phyloP scores from a whole-genome alignment of 352 stramenopile species.

The Phytophthora boehmeriae region DNA sequence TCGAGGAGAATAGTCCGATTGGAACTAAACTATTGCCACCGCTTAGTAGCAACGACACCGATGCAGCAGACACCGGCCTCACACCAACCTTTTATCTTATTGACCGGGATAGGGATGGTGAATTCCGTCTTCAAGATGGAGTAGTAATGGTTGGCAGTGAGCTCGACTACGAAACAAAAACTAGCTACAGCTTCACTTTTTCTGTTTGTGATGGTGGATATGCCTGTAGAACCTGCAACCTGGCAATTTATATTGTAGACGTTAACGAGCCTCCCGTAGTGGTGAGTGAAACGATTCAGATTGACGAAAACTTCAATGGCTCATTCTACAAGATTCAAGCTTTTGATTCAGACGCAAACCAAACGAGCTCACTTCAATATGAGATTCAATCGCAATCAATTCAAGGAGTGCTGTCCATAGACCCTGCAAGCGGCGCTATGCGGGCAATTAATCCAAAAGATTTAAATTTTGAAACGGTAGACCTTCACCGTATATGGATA shows the following conservation, averaged over 20 bases:
- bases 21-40: conserved; percentile 17
- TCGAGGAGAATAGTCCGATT: conserved; percentile 24
- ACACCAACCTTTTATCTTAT: conserved; percentile 11
- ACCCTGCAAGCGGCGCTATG: conserved; percentile 11
- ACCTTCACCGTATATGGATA: conserved; percentile 45
- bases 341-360: conserved; percentile 43
- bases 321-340: conserved; percentile 42
- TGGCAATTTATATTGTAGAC: conserved; percentile 21
- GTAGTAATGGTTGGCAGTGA: conserved; percentile 8
- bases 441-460: conserved; percentile 1
- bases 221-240: conserved; percentile 18
- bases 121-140: conserved; percentile 22
- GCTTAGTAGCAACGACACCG: conserved; percentile 17
- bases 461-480: conserved; percentile 51
- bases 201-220: conserved; percentile 16
- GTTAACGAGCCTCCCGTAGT: conserved; percentile 32
- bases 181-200: conserved; percentile 18
- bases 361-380: conserved; percentile 36
- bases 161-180: conserved; percentile 20
- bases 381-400: conserved; percentile 53
- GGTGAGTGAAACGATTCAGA: conserved; percentile 18
- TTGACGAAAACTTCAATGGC: conserved; percentile 42
- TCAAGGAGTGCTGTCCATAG: conserved; percentile 34
- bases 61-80: conserved; percentile 9
- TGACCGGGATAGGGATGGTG: conserved; percentile 1